Evolutionary conservation across 1,284 basidiomycete species (phyloP), one percentile per base, ranked within the genome.

Genomic region (Malassezia equina): DNA sequence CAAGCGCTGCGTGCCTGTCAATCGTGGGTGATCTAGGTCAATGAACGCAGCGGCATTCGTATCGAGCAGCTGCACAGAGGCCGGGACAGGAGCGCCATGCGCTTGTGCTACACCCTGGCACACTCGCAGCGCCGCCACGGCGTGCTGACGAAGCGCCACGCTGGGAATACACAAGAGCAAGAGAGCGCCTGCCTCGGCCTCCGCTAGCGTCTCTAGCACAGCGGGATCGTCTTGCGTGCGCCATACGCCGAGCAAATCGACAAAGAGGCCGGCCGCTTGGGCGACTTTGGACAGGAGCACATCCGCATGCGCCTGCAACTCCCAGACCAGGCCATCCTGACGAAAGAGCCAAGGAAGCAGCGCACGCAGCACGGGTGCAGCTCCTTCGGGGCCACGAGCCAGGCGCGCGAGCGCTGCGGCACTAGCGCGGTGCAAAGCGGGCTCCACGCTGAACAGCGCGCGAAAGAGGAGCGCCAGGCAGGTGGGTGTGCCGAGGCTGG

Each of bases 361-460:
- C 41, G 82, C 81, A 17, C 81, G 79, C 7, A 91, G 78, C 9
- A 91, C 81, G 1, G 78, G 76, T 0, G 61, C 58, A 5, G 70
- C 67, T 0, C 76, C 64, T 0, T 51, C 54, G 1, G 80, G 76
- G 52, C 87, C 82, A 15, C 79, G 77, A 76, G 86, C 84, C 60
- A 91, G 83, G 12, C 90, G 81, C 57, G 81, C 81, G 54, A 94
- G 73, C 6, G 88, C 84, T 1, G 79, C 78, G 8, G 80, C 79
- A 0, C 90, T 86, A 6, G 82, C 82, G 24, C 85, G 83, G 42
- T 81, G 82, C 3, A 94, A 55, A n/a, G 57, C 53, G 0, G 70
- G 69, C 61, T 95, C 89, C 23, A 90, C 83, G 63, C 91, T 90
- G 33, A 89, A 81, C 21, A 88, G 81, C 0, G 86, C 86, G 19